phyloP scores from a whole-genome alignment of 495 filamentous ascomycete species.

The Sordaria brevicollis region DNA sequence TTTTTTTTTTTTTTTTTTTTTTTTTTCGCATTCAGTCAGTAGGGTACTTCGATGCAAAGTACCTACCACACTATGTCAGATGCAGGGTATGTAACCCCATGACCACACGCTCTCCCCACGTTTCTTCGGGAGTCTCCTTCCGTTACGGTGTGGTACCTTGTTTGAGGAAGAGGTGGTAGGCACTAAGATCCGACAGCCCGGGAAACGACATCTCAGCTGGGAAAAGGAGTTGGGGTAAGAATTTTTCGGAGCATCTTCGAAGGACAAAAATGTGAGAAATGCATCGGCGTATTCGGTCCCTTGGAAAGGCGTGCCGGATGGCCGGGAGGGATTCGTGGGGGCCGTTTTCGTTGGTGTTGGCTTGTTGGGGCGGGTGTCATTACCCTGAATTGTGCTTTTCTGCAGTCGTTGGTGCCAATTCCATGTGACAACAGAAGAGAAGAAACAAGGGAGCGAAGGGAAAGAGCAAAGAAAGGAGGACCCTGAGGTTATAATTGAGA shows the following conservation, averaged over 20 bases:
- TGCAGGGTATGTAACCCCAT: not conserved
- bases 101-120: too few relatives aligned
- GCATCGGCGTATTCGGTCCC: not conserved
- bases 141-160: not conserved
- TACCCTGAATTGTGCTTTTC: not conserved
- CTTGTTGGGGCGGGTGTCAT: not conserved
- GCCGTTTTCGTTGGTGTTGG: not conserved
- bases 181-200: not conserved
- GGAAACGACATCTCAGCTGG: not conserved
- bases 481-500: too few relatives aligned
- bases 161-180: too few relatives aligned
- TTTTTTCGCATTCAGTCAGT: too few relatives aligned
- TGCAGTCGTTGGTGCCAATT: too few relatives aligned
- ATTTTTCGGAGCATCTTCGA: not conserved
- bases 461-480: not conserved
- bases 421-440: too few relatives aligned
- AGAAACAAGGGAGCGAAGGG: too few relatives aligned
- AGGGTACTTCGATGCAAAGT: not conserved
- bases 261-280: not conserved
- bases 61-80: not conserved
- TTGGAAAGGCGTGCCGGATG: not conserved
- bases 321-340: not conserved
- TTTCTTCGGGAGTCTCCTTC: not conserved
- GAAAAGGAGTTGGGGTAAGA: not conserved
- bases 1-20: not conserved